phyloP scores from a whole-genome alignment of 2,329 filamentous ascomycete genomes.

The Verticillium nubilum region DNA sequence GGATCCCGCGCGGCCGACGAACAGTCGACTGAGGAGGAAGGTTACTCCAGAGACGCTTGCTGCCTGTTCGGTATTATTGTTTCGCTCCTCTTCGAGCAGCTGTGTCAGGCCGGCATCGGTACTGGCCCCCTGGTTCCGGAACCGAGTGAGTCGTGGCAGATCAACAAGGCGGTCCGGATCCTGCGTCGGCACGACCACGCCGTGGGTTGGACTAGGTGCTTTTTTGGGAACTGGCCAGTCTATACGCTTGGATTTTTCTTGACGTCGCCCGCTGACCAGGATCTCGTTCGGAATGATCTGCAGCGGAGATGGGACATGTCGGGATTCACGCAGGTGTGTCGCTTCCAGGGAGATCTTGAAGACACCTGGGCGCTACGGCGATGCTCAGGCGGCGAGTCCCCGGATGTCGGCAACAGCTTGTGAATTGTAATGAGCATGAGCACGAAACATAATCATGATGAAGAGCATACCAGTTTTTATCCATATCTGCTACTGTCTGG shows the following conservation, averaged over 20 bases:
- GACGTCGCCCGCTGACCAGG: constrained; percentile 9
- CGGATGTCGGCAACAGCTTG: no score
- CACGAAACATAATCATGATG: no score
- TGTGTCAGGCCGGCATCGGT: neutral
- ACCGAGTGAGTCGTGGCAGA: constrained; percentile 11
- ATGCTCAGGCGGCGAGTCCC: no score
- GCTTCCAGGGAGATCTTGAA: constrained; percentile 15
- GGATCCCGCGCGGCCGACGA: no score
- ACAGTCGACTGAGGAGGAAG: neutral
- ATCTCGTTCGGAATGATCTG: constrained; percentile 12
- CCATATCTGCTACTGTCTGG: no score
- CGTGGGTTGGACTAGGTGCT: constrained; percentile 17
- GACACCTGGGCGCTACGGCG: constrained; percentile 6
- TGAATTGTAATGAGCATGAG: no score
- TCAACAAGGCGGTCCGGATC: constrained; percentile 8
- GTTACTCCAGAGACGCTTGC: constrained; percentile 11
- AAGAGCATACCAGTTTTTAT: no score
- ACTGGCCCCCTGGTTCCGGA: neutral
- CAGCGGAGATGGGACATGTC: constrained; percentile 12
- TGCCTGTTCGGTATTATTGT: constrained; percentile 13
- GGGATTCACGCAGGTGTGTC: constrained; percentile 11
- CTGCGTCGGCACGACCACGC: constrained; percentile 8
- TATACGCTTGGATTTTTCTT: constrained; percentile 16
- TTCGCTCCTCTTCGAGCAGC: constrained; percentile 14
- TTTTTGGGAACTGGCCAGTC: constrained; percentile 18